Evolutionary conservation across 331 rosid genomes (phyloP), one percentile per base, ranked within the genome.

Genomic region (Spiraea crenata): DNA sequence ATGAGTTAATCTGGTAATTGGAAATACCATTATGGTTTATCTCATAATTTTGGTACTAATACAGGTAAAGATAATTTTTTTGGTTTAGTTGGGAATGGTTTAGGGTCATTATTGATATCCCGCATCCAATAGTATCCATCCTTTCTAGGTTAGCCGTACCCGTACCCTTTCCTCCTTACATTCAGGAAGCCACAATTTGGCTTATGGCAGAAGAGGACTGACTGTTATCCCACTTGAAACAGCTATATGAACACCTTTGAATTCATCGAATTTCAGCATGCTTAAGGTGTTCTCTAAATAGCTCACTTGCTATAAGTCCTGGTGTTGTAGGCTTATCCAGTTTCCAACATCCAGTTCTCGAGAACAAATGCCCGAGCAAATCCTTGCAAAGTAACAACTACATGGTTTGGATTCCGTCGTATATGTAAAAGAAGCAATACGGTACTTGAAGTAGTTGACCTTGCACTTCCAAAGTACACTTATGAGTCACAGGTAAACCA

Each of bases 391-490:
- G 92, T 93, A 57, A 86, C 92, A 63, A 91, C 99, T 80, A 80
- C 87, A 54, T 91, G 96, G 97, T 83, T 90, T 82, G 97, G 96
- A 16, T 93, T 87, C 80, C 77, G 85, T 74, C 85, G 90, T 20
- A 71, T 93, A 70, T 69, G 81, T 84, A 87, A 76, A 76, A 90
- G 93, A 81, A 81, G 86, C 83, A 84, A 85, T 44, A 70, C 65
- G 78, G 83, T 90, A 61, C 65, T 93, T 72, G 96, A 93, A 50
- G 3, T 85, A 39, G 81, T 93, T 80, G 90, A 91, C 25, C 90
- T 84, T 65, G 71, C 80, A 57, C 99, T 91, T 83, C 99, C 96
- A 47, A 83, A 76, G 59, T 91, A 85, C 77, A 82, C 95, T 5
- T 93, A 77, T 14, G 71, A 75, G 58, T 89, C 99, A 65, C 93